Evolutionary conservation across 768 basidiomycete genomes (phyloP).

Genomic region (Tephrocybe sp.): DNA sequence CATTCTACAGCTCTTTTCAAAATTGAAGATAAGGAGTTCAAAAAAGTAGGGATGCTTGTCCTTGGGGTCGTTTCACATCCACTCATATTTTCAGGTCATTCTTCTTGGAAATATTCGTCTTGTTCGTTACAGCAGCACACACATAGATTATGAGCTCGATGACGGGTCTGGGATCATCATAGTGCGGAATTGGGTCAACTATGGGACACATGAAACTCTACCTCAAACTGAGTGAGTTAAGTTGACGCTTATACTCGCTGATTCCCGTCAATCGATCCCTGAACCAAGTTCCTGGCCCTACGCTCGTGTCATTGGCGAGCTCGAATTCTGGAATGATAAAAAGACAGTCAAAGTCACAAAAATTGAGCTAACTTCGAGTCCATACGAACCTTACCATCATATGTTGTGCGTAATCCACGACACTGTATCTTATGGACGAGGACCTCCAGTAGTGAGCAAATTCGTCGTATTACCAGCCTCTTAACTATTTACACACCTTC

Average conservation of each 20-base stretch:
- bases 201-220: slow-evolving; percentile 1
- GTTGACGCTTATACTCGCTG: not conserved
- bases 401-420: slow-evolving; percentile 22
- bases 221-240: slow-evolving; percentile 13
- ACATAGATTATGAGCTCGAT: slow-evolving; percentile 58
- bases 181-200: slow-evolving; percentile 62
- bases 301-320: slow-evolving; percentile 38
- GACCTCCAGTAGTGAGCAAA: slow-evolving; percentile 19
- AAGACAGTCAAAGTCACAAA: slow-evolving; percentile 22
- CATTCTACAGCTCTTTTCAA: slow-evolving; percentile 17
- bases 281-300: slow-evolving; percentile 62
- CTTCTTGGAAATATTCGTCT: slow-evolving; percentile 72
- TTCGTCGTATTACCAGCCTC: not conserved
- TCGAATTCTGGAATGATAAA: slow-evolving; percentile 17
- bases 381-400: slow-evolving; percentile 30
- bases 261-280: not conserved
- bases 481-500: not conserved
- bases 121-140: slow-evolving; percentile 64
- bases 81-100: slow-evolving; percentile 52
- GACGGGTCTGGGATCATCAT: slow-evolving; percentile 32
- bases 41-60: slow-evolving; percentile 18
- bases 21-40: slow-evolving; percentile 20
- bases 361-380: slow-evolving; percentile 17
- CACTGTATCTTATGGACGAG: slow-evolving; percentile 17
- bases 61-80: not conserved